phyloP scores from a whole-genome alignment of 1,284 basidiomycete genomes.

The Heliocybe sulcata region DNA sequence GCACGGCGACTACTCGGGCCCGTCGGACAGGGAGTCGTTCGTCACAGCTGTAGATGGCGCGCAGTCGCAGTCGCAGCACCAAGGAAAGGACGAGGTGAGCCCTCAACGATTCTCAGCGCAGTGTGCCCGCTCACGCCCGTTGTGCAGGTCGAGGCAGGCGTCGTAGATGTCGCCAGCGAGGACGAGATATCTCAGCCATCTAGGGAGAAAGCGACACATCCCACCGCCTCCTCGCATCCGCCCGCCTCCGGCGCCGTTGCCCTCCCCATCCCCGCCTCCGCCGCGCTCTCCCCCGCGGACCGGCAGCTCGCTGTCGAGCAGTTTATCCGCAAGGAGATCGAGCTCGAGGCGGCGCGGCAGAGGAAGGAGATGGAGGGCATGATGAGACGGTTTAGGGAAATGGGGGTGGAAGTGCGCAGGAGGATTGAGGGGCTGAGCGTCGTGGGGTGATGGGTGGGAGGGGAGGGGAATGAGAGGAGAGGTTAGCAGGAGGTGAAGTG shows the following conservation, averaged over 20 bases:
- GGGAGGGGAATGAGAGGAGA: no score
- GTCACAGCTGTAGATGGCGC: not conserved
- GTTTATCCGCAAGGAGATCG: slow-evolving; percentile 68
- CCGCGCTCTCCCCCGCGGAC: slow-evolving; percentile 57
- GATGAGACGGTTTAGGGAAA: slow-evolving; percentile 48
- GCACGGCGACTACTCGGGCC: not conserved
- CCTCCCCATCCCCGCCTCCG: slow-evolving; percentile 6
- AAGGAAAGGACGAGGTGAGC: no score
- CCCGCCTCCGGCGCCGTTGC: no score
- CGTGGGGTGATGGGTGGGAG: not conserved
- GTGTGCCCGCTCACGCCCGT: no score
- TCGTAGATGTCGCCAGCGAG: no score
- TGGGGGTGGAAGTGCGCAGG: slow-evolving; percentile 48
- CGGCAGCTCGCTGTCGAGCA: slow-evolving; percentile 68
- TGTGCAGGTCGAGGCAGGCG: no score
- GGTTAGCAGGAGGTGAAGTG: no score
- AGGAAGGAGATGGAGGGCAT: slow-evolving; percentile 53
- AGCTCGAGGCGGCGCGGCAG: slow-evolving; percentile 53
- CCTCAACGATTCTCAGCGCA: no score
- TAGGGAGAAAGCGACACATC: no score
- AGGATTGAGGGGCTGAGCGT: slow-evolving; percentile 31
- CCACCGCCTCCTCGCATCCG: no score
- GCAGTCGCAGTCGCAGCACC: not conserved
- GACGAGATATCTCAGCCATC: no score
- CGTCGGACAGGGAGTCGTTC: not conserved